Evolutionary conservation across 495 filamentous ascomycete genomes (phyloP).

Genomic region (Haplographium delicatum): DNA sequence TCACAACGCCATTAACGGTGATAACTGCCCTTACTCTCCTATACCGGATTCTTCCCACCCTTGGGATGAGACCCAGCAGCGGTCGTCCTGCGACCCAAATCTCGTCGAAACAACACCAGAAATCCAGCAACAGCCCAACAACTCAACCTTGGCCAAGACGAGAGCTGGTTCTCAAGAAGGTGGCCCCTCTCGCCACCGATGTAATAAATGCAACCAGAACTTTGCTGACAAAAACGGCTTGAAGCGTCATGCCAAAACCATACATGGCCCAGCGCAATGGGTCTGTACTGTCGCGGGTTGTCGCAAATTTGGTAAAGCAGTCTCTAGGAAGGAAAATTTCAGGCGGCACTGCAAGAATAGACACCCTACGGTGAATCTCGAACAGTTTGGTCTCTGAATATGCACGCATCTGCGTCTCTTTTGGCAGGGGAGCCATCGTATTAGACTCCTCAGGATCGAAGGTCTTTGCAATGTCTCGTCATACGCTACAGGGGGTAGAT

Average conservation of each 20-base stretch:
- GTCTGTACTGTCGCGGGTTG: constrained; percentile 15
- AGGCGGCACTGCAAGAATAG: constrained; percentile 19
- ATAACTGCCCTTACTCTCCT: constrained; percentile 15
- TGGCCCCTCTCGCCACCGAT: constrained; percentile 17
- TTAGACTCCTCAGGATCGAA: constrained; percentile 19
- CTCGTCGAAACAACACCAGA: constrained; percentile 18
- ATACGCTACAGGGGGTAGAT: constrained; percentile 14
- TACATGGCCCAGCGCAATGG: constrained; percentile 9
- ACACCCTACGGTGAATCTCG: constrained; percentile 18
- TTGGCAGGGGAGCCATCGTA: constrained; percentile 14
- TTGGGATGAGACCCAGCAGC: constrained; percentile 18
- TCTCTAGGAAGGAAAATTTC: constrained; percentile 19
- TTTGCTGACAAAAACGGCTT: constrained; percentile 17
- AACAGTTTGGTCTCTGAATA: constrained; percentile 20
- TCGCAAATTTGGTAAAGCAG: constrained; percentile 16
- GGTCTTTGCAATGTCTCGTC: constrained; percentile 19
- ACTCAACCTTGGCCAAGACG: constrained; percentile 12
- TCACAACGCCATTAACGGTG: constrained; percentile 12
- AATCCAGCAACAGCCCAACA: constrained; percentile 15
- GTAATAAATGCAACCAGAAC: constrained; percentile 14
- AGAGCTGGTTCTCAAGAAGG: constrained; percentile 15
- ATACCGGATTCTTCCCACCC: constrained; percentile 17
- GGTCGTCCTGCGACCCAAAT: constrained; percentile 14
- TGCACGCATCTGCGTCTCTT: constrained; percentile 17
- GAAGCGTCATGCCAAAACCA: constrained; percentile 16